Conservation (phyloP, 1,139 yeast species). For the Scheffersomyces insectosa region DNA sequence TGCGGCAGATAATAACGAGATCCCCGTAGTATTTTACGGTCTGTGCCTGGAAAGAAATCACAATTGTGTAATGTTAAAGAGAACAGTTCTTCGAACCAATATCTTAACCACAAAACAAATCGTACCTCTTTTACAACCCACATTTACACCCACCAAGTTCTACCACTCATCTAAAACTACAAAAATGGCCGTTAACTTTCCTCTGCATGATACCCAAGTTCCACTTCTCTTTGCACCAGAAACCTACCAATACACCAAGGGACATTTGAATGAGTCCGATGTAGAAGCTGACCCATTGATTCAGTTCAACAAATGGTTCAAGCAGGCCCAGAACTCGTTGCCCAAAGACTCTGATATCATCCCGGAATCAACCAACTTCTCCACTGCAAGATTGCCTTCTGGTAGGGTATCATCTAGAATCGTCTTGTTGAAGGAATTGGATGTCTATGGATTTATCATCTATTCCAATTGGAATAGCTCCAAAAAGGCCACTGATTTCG, state of each 20-base stretch:
- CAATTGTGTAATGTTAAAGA: no score
- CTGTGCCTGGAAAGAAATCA: no score
- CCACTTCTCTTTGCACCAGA: conserved; percentile 70
- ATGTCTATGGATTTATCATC: conserved; percentile 78
- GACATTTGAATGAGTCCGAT: conserved; percentile 55
- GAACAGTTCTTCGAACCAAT: no score
- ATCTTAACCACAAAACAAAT: no score
- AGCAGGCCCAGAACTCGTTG: conserved; percentile 63
- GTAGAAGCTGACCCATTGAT: conserved; percentile 62
- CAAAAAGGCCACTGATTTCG: conserved; percentile 72
- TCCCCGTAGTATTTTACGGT: no score
- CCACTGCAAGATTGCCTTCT: conserved; percentile 84
- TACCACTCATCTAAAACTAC: no score
- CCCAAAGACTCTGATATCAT: conserved; percentile 47
- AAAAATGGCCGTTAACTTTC: not conserved
- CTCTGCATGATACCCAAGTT: conserved; percentile 2
- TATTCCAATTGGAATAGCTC: conserved; percentile 91
- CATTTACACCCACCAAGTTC: no score
- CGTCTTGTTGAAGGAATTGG: conserved; percentile 86
- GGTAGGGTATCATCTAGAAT: conserved; percentile 86
- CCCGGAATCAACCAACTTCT: conserved; percentile 79
- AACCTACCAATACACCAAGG: conserved; percentile 84
- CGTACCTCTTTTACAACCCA: no score
- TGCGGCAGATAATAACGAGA: no score
- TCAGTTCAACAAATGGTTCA: conserved; percentile 84